These are phyloP conservation scores for Entomortierella lignicola DNA, from an alignment of 192 early-diverging fungal genomes.

Conservation along the genomic window DNA sequence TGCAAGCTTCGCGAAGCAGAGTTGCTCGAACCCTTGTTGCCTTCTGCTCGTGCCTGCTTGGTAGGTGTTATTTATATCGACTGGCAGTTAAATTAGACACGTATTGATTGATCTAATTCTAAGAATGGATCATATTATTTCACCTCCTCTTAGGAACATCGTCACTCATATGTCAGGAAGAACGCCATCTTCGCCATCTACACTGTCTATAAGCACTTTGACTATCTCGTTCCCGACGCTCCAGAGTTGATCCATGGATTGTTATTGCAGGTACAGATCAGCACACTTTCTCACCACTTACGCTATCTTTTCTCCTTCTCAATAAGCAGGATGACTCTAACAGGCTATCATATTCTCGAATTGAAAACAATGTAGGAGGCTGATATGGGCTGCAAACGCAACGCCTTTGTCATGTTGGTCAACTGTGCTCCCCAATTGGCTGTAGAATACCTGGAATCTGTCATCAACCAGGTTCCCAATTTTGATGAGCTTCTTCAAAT, in stretches of 20 bases:
- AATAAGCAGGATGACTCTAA: neutral
- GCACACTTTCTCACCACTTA: neutral
- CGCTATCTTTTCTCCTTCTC: neutral
- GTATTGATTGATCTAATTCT: neutral
- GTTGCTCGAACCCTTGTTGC: conserved; percentile 93
- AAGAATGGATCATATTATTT: neutral
- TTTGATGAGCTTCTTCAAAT: conserved; percentile 96
- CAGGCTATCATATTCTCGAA: neutral
- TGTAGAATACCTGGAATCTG: conserved; percentile 85
- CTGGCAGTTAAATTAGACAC: neutral
- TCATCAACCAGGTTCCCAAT: conserved; percentile 76
- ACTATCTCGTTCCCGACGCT: conserved; percentile 95
- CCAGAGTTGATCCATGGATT: conserved; percentile 87
- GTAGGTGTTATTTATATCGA: conserved; percentile 45
- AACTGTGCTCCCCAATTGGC: conserved; percentile 81
- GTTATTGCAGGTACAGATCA: conserved; percentile 58
- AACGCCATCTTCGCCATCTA: conserved; percentile 96
- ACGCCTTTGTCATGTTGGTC: conserved; percentile 94
- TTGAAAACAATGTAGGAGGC: conserved; percentile 79
- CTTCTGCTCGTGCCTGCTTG: conserved; percentile 88
- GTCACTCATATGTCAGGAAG: conserved; percentile 97
- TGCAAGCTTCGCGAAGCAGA: conserved; percentile 97
- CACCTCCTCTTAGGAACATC: conserved; percentile 77
- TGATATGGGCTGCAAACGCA: conserved; percentile 92
- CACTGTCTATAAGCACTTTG: conserved; percentile 88